Evolutionary conservation across 1,284 basidiomycete genomes (phyloP), one percentile per base, ranked within the genome.

Genomic region (Laetiporus sulphureus): DNA sequence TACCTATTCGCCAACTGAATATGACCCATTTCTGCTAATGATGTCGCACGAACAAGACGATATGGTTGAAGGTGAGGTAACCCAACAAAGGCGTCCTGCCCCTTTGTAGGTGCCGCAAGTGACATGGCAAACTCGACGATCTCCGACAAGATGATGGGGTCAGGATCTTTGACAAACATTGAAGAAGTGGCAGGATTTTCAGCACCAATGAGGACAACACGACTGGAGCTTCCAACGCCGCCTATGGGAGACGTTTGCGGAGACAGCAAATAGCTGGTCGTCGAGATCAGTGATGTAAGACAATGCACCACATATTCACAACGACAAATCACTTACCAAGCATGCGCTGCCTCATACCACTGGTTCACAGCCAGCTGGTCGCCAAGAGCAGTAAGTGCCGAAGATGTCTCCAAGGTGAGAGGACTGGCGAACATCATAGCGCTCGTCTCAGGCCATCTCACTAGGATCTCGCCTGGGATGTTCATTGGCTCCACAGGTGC

Each of bases 101-200:
- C 91, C 64, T 97, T 98, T 4, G 72, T 58, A 0, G 78, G 65
- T 0, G 82, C 66, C 13, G 77, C 68, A 18, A 97, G 67, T 15
- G 91, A 91, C 44, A 93, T 63, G 0, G 91, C 93, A 59, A 91
- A 99, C 65, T 99, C 96, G 7, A 85, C 69, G 31, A 98, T 83
- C 66, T 99, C 96, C 5, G 92, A 85, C 51, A 97, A 80, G 48
- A 96, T 77, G 45, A 93, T 72, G 5, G 83, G 68, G 59, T 98
- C 94, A 7, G 77, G 64, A 57, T 94, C 82, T 55, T 76, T 79
- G 54, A 73, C 67, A 55, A 83, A 84, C 27, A 64, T 69, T 0
- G 75, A 68, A 41, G 64, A 66, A 12, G 56, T 55, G 32, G 68
- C 67, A 0, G 83, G 83, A 57, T 67, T 79, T 36, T 71, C 74